Evolutionary conservation across 192 early-diverging fungal species (phyloP).

Genomic region (Backusella tarrabulga): DNA sequence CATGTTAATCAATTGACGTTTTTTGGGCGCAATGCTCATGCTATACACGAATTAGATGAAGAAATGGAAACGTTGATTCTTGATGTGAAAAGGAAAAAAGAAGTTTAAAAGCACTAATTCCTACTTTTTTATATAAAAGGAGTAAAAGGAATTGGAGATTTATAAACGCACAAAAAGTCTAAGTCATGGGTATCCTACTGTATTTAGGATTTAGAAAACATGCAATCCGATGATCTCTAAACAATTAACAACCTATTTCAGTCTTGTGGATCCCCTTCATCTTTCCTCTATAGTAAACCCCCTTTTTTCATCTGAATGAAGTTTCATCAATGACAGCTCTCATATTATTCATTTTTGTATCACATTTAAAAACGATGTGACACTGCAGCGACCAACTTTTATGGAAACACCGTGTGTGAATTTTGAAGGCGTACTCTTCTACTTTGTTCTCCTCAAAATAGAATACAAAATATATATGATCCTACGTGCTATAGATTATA

Average conservation of each 20-base stretch:
- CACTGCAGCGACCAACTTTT: background rate
- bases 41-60: background rate
- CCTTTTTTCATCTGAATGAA: background rate
- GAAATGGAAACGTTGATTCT: background rate
- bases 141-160: background rate
- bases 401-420: background rate
- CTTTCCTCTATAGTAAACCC: background rate
- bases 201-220: background rate
- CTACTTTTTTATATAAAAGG: background rate
- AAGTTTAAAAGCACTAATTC: background rate
- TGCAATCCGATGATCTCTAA: background rate
- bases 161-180: background rate
- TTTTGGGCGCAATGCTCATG: background rate
- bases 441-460: background rate
- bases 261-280: background rate
- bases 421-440: background rate
- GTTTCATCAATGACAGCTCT: background rate
- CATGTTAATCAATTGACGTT: background rate
- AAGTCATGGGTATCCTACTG: background rate
- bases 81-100: background rate
- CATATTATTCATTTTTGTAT: background rate
- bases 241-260: background rate
- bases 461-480: background rate
- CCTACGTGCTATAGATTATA: background rate
- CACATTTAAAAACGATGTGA: background rate